These are phyloP conservation scores for Lactuca saligna DNA, from an alignment of 129 eudicot species.

Conservation along the genomic window DNA sequence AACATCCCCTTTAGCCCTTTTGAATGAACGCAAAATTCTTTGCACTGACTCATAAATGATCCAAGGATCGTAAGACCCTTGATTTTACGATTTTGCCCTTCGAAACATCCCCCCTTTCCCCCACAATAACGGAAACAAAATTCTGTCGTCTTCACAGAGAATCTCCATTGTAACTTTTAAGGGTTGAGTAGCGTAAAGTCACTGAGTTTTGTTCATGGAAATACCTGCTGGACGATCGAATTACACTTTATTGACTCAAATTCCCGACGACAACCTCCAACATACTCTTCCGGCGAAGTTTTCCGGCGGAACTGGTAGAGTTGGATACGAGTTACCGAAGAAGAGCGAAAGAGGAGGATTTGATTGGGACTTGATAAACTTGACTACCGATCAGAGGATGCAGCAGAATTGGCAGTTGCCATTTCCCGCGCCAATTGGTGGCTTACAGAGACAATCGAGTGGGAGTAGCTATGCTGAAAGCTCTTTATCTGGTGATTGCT, in stretches of 20 bases:
- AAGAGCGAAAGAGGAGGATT: slow-evolving; percentile 11
- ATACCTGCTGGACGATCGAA: slow-evolving; percentile 56
- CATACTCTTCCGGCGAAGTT: slow-evolving; percentile 28
- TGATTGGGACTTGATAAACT: slow-evolving; percentile 37
- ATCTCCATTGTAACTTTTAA: slow-evolving; percentile 13
- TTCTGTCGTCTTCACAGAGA: slow-evolving; percentile 16
- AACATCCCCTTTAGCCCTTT: slow-evolving; percentile 8
- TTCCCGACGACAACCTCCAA: slow-evolving; percentile 39
- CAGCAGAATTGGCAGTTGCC: slow-evolving; percentile 43
- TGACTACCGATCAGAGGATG: slow-evolving; percentile 41
- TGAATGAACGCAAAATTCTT: neutral
- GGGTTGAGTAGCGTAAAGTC: slow-evolving; percentile 2
- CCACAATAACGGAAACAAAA: slow-evolving; percentile 20
- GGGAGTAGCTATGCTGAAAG: slow-evolving; percentile 87
- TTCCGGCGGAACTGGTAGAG: slow-evolving; percentile 28
- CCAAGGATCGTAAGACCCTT: neutral
- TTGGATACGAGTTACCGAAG: slow-evolving; percentile 36
- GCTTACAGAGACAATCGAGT: slow-evolving; percentile 76
- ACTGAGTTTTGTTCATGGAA: slow-evolving; percentile 42
- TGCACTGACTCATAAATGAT: neutral
- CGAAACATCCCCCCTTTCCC: slow-evolving; percentile 34
- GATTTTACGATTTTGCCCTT: slow-evolving; percentile 20
- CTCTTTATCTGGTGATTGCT: slow-evolving; percentile 73
- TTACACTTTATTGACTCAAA: slow-evolving; percentile 52
- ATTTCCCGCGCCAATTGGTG: slow-evolving; percentile 38